Evolutionary conservation across 1,284 basidiomycete species (phyloP).

Genomic region (Cerrena zonata): DNA sequence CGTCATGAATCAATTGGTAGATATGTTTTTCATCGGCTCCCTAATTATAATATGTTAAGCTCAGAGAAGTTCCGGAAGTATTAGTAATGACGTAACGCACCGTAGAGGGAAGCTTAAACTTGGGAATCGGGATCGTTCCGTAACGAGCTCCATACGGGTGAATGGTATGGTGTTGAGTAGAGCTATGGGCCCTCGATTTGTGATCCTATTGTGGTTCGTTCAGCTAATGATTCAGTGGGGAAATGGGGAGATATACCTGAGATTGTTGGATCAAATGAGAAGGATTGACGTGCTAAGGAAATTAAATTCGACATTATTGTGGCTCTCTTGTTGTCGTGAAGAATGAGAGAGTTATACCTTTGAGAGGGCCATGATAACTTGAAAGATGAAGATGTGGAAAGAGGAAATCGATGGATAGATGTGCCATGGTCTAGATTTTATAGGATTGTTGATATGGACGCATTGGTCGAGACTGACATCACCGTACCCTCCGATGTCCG

Average conservation of each 20-base stretch:
- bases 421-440: background rate
- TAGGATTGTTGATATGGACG: background rate
- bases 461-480: background rate
- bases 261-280: slow-evolving; percentile 54
- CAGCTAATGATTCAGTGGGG: slow-evolving; percentile 30
- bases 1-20: slow-evolving; percentile 82
- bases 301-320: too few relatives aligned
- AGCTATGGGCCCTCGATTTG: slow-evolving; percentile 35
- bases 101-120: slow-evolving; percentile 59
- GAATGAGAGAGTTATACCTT: slow-evolving; percentile 31
- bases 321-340: too few relatives aligned
- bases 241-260: slow-evolving; percentile 32
- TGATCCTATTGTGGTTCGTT: slow-evolving; percentile 31
- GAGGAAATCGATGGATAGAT: background rate
- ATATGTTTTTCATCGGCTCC: slow-evolving; percentile 53
- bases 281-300: slow-evolving; percentile 55
- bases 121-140: slow-evolving; percentile 57
- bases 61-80: background rate
- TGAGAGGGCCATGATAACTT: slow-evolving; percentile 42
- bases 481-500: background rate
- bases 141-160: slow-evolving; percentile 64
- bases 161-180: slow-evolving; percentile 27
- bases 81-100: slow-evolving; percentile 22
- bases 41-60: slow-evolving; percentile 22
- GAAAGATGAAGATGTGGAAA: slow-evolving; percentile 5